Evolutionary conservation across 73 alveolate species (phyloP).

Genomic region (Symbiodinium pilosum): DNA sequence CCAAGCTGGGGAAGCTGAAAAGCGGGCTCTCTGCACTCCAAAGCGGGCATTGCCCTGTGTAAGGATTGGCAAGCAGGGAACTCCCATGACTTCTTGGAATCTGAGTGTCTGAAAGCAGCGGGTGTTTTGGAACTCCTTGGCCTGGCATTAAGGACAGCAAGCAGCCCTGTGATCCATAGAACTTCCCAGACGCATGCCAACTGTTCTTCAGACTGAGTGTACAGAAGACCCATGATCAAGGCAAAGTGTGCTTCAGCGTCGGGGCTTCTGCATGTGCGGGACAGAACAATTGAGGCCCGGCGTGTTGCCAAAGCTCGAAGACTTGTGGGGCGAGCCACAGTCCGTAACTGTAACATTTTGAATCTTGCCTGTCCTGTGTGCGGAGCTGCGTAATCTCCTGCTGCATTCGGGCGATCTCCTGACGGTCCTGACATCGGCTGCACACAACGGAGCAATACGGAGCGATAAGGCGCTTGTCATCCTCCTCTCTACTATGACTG

Average conservation of each 20-base stretch:
- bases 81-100: too few species aligned
- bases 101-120: slow-evolving; percentile 71
- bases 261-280: too few species aligned
- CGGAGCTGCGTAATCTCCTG: slow-evolving; percentile 86
- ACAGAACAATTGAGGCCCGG: too few species aligned
- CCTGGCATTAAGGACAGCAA: slow-evolving; percentile 1
- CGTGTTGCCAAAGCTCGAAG: too few species aligned
- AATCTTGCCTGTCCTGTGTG: slow-evolving; percentile 35
- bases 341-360: not conserved
- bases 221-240: too few species aligned
- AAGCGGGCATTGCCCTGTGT: too few species aligned
- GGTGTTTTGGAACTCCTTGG: slow-evolving; percentile 73
- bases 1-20: too few species aligned
- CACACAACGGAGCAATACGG: too few species aligned
- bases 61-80: too few species aligned
- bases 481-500: too few species aligned
- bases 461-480: not conserved
- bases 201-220: not conserved
- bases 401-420: slow-evolving; percentile 94
- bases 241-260: too few species aligned
- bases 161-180: not conserved
- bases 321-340: not conserved
- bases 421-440: slow-evolving; percentile 41
- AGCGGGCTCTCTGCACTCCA: too few species aligned
- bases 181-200: not conserved